phyloP scores from a whole-genome alignment of 805 yeast genomes.

The Limtongia smithiae region DNA sequence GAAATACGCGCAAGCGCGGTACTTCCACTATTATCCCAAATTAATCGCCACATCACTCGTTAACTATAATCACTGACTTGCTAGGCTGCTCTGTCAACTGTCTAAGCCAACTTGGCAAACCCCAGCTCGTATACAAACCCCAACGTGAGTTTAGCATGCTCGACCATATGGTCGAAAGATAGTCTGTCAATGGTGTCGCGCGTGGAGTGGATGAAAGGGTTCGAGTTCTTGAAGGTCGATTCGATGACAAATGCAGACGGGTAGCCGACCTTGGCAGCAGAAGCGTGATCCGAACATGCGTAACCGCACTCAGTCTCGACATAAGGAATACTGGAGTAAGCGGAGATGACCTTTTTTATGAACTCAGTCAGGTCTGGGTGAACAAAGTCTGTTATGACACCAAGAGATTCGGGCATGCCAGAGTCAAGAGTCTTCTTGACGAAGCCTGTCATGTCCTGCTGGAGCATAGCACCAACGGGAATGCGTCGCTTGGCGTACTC shows the following conservation, averaged over 20 bases:
- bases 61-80: too few species aligned
- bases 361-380: constrained; percentile 54
- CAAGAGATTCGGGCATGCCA: constrained; percentile 63
- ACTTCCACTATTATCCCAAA: too few species aligned
- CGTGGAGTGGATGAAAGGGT: constrained; percentile 70
- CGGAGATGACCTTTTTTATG: constrained; percentile 56
- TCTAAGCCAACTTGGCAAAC: constrained; percentile 35
- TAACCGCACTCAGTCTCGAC: constrained; percentile 81
- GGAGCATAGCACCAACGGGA: constrained; percentile 76
- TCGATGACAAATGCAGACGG: constrained; percentile 85
- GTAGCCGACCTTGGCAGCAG: constrained; percentile 76
- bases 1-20: too few species aligned
- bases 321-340: constrained; percentile 65
- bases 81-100: too few species aligned
- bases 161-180: constrained; percentile 71
- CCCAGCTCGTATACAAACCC: constrained; percentile 73
- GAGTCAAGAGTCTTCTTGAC: constrained; percentile 49
- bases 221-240: constrained; percentile 58
- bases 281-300: constrained; percentile 90
- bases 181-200: constrained; percentile 79
- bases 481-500: constrained; percentile 46
- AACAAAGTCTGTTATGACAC: constrained; percentile 74
- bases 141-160: constrained; percentile 73
- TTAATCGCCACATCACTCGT: too few species aligned
- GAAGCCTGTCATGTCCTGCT: constrained; percentile 93